Base-by-base conservation (phyloP, 805 yeast genomes). In the Wickerhamomyces bovis region DNA sequence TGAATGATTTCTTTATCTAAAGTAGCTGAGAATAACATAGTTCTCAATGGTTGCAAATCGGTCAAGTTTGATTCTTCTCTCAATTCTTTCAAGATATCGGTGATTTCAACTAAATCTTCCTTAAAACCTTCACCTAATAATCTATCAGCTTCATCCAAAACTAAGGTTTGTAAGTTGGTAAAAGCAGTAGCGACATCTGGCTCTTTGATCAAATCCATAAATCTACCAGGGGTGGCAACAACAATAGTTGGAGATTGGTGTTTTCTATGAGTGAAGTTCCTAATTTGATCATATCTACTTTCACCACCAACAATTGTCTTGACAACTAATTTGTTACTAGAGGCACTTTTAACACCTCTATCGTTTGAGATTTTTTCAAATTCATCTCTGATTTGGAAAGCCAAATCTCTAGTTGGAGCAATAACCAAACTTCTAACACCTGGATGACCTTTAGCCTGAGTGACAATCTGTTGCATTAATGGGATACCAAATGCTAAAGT, bases 131-230 rank as follows among this genome's bases (percentile, higher is more conserved):
- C 81, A 63, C 85, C 94, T 50, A 90, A 72, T 44, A 90, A 68
- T 56, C 94, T 78, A 67, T 90, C 97, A 35, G 97, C 97, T 69
- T 90, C 98, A 65, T 90, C 97, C 52, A 88, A 78, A 36, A 89
- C 83, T 50, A 86, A 73, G 57, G 82, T 78, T 49, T 75, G 75
- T 46, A 90, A 70, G 44, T 70, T 65, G 36, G 65, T 62, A 63
- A 89, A 82, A 10, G 67, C 63, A 20, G 66, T 64, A 18, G 78
- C 73, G 15, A 62, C 64, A 25, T 65, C 67, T 21, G 72, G 75
- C 47, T 74, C 74, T 35, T 66, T 59, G 41, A 88, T 63, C 51
- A 81, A 69, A 56, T 83, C 95, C 45, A 73, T 62, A 47, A 89
- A 72, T 66, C 97, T 78, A 54, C 97, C 97, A 1, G 97, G 97